Evolutionary conservation across 2,329 filamentous ascomycete genomes (phyloP).

Genomic region (Clarireedia homoeocarpa): DNA sequence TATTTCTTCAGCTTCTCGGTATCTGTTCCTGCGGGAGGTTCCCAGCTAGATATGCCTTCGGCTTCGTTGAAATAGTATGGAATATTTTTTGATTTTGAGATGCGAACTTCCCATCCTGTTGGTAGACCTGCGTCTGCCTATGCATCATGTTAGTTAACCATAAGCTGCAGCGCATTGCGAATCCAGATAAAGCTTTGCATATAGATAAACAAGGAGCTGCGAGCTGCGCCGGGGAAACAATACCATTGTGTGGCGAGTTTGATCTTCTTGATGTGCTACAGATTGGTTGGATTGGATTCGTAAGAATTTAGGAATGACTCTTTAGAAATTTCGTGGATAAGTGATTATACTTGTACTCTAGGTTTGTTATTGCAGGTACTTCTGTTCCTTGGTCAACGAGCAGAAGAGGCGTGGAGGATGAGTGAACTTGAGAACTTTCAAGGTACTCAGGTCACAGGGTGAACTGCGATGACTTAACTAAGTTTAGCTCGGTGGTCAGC

Average conservation of each 20-base stretch:
- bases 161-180: neutral
- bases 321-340: neutral
- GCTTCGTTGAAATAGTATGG: conserved; percentile 95
- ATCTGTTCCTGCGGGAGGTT: conserved; percentile 81
- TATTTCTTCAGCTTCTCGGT: conserved; percentile 87
- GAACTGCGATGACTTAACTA: neutral
- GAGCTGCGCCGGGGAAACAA: neutral
- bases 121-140: conserved; percentile 75
- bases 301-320: no score
- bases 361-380: neutral
- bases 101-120: conserved; percentile 86
- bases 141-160: neutral
- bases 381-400: neutral
- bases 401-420: neutral
- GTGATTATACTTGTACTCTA: neutral
- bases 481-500: neutral
- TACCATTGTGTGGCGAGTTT: conserved; percentile 3
- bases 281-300: neutral
- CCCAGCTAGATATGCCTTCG: conserved; percentile 89
- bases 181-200: neutral
- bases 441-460: conserved; percentile 4
- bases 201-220: neutral
- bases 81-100: conserved; percentile 96
- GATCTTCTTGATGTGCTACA: neutral
- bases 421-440: neutral